These are phyloP conservation scores for Hygrophoropsis aurantiaca DNA, from an alignment of 768 basidiomycete genomes.

Conservation along the genomic window DNA sequence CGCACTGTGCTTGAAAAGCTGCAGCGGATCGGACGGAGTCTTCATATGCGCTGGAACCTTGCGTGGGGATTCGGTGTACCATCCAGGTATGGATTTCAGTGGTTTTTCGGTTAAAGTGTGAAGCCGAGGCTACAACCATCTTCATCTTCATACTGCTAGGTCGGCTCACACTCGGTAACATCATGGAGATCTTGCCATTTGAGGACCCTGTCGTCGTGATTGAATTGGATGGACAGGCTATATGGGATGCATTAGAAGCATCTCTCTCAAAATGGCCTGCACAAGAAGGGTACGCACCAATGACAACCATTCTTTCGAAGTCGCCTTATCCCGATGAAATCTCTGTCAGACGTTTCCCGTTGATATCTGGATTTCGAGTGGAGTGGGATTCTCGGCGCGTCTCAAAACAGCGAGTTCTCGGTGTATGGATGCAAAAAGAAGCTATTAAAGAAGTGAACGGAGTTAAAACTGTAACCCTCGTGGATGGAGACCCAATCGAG, in stretches of 20 bases:
- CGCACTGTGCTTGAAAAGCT: conserved; percentile 53
- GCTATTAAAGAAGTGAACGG: conserved; percentile 21
- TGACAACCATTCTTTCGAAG: not conserved
- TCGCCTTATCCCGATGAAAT: not conserved
- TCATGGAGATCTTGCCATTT: conserved; percentile 87
- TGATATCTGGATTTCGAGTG: conserved; percentile 81
- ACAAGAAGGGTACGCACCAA: conserved; percentile 79
- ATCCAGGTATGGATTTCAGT: conserved; percentile 61
- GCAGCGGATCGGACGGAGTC: conserved; percentile 74
- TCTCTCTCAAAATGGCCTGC: conserved; percentile 79
- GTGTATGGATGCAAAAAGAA: conserved; percentile 61
- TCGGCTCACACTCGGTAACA: conserved; percentile 77
- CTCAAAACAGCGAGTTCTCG: conserved; percentile 70
- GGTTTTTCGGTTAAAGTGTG: not conserved
- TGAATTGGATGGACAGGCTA: conserved; percentile 72
- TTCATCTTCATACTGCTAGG: conserved; percentile 39
- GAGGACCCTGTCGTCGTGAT: conserved; percentile 82
- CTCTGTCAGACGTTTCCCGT: conserved; percentile 73
- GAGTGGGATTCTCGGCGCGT: conserved; percentile 81
- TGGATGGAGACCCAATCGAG: conserved; percentile 54
- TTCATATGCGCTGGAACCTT: conserved; percentile 82
- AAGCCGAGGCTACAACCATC: not conserved
- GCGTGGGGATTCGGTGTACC: conserved; percentile 83
- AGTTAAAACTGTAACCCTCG: conserved; percentile 29
- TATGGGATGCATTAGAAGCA: conserved; percentile 80